These are phyloP conservation scores for Penicillium psychrosexuale DNA, from an alignment of 2,329 filamentous ascomycete species.

Conservation along the genomic window DNA sequence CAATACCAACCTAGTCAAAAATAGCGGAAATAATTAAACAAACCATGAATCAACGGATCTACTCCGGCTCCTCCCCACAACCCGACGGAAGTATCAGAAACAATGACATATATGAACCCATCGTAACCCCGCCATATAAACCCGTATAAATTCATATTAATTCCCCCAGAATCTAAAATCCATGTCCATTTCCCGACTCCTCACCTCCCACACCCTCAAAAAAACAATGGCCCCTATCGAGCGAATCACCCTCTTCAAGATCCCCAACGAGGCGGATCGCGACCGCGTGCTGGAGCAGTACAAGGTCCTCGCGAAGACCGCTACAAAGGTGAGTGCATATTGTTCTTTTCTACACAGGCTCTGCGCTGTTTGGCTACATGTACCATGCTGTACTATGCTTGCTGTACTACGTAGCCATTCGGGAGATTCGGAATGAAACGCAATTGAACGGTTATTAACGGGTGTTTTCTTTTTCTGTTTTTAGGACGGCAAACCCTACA, in stretches of 20 bases:
- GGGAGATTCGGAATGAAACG: not conserved
- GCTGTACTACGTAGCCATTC: not conserved
- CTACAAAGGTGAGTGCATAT: conserved; percentile 41
- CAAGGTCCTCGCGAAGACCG: conserved; percentile 42
- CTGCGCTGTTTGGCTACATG: not conserved
- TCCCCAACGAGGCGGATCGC: conserved; percentile 47
- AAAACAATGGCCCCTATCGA: conserved; percentile 44
- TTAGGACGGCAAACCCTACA: conserved; percentile 70
- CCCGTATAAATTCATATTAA: not conserved
- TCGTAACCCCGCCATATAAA: not conserved
- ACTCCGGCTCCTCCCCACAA: not conserved
- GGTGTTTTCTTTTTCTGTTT: not conserved
- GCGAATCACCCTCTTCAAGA: conserved; percentile 54
- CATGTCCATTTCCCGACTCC: not conserved
- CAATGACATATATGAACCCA: not conserved
- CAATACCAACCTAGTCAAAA: not conserved
- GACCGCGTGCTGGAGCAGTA: conserved; percentile 46
- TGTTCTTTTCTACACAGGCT: not conserved
- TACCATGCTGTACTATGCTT: not conserved
- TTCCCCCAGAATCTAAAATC: not conserved
- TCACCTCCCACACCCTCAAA: not conserved
- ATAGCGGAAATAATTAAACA: not conserved
- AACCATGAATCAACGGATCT: not conserved
- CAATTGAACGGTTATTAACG: not conserved
- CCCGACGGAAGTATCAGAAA: not conserved